phyloP scores from a whole-genome alignment of 768 basidiomycete species.

The Kwoniella sp. region DNA sequence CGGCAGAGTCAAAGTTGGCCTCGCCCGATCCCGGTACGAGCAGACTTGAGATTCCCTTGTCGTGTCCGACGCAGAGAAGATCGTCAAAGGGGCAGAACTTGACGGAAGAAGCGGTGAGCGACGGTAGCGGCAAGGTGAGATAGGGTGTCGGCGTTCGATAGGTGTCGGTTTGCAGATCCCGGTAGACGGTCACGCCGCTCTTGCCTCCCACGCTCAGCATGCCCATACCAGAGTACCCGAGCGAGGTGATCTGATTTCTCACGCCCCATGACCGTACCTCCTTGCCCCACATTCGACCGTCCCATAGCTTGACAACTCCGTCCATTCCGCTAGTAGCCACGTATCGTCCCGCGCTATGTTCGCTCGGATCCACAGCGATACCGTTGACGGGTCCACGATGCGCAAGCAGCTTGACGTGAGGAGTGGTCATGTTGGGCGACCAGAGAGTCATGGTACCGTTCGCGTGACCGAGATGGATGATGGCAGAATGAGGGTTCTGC shows the following conservation, averaged over 20 bases:
- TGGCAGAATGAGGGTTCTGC: conserved; percentile 88
- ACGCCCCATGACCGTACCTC: conserved; percentile 73
- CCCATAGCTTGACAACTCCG: conserved; percentile 90
- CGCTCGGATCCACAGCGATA: conserved; percentile 71
- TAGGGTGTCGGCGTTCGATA: conserved; percentile 62
- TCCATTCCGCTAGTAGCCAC: conserved; percentile 88
- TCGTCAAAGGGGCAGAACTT: conserved; percentile 66
- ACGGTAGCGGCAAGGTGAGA: conserved; percentile 78
- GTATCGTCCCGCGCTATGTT: conserved; percentile 70
- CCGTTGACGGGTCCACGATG: conserved; percentile 82
- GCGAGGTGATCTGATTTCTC: conserved; percentile 56
- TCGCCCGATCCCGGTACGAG: conserved; percentile 90
- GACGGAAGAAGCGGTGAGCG: conserved; percentile 67
- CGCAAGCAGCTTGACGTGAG: conserved; percentile 84
- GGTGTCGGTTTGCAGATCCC: conserved; percentile 54
- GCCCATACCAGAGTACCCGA: conserved; percentile 84
- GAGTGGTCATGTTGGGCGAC: conserved; percentile 89
- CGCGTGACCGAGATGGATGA: conserved; percentile 88
- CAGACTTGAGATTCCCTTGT: conserved; percentile 71
- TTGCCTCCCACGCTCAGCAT: conserved; percentile 75
- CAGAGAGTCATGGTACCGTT: conserved; percentile 90
- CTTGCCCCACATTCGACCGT: conserved; percentile 91
- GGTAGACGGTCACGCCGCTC: conserved; percentile 80
- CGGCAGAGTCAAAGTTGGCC: conserved; percentile 86
- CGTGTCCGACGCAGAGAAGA: conserved; percentile 50